Percentiles rank a stretch among this genome's conserved stretches.
Evolutionary conservation across 2,329 filamentous ascomycete genomes (phyloP).

Genomic region (Stemphylium lycopersici): DNA sequence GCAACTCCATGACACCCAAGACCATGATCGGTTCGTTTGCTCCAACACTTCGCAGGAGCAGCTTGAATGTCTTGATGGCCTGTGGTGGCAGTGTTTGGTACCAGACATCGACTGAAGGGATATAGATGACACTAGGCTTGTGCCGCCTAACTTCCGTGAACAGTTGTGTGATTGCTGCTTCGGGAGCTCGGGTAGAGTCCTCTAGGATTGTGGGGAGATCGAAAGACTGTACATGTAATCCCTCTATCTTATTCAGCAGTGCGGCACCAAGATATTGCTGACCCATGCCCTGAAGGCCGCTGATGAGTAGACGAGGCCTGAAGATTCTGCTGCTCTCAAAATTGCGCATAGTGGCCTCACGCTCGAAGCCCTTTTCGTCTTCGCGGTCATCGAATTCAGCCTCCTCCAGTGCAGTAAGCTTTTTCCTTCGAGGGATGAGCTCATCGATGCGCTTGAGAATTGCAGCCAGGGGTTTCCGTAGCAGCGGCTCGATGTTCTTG

Average conservation of each 20-base stretch:
- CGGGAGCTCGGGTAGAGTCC: constrained; percentile 79
- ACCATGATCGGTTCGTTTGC: constrained; percentile 89
- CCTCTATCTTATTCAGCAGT: constrained; percentile 87
- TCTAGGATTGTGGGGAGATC: constrained; percentile 86
- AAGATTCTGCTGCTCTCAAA: constrained; percentile 91
- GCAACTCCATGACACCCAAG: constrained; percentile 80
- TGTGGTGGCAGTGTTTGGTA: constrained; percentile 70
- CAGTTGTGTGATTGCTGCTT: constrained; percentile 86
- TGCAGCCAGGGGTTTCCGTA: constrained; percentile 73
- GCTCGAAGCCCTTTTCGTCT: constrained; percentile 80
- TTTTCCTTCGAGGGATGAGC: constrained; percentile 83
- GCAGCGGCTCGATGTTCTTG: constrained; percentile 78
- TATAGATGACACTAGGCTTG: constrained; percentile 94
- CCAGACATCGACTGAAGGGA: constrained; percentile 90
- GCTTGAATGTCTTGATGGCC: constrained; percentile 79
- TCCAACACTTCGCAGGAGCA: constrained; percentile 80
- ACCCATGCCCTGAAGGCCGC: constrained; percentile 87
- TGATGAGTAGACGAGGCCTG: constrained; percentile 82
- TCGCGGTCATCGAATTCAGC: constrained; percentile 91
- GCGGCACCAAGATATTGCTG: constrained; percentile 88
- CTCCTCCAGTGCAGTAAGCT: constrained; percentile 87
- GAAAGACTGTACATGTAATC: constrained; percentile 92
- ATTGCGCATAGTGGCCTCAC: constrained; percentile 72
- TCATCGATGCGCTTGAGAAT: constrained; percentile 74
- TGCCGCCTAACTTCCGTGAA: constrained; percentile 93